Evolutionary conservation across 371 early-diverging fungal species (phyloP).

Genomic region (Apophysomyces elegans): DNA sequence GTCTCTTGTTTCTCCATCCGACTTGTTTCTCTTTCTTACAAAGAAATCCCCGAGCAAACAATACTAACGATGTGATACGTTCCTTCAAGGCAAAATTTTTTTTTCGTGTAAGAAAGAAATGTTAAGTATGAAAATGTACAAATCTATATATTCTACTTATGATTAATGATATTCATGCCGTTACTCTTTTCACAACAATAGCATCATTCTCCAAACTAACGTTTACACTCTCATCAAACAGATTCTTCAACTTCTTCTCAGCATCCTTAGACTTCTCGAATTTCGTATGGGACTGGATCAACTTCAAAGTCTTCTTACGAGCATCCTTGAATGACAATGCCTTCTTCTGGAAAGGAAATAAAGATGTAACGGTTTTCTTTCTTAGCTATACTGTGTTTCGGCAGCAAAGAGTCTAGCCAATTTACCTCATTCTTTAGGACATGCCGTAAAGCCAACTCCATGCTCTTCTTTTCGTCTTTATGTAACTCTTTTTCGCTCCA

Average conservation of each 20-base stretch:
- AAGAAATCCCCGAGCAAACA: background rate
- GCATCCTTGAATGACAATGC: constrained; percentile 34
- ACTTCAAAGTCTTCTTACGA: constrained; percentile 40
- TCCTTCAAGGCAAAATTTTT: no score
- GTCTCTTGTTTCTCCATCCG: background rate
- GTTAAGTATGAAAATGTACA: background rate
- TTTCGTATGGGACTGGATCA: constrained; percentile 38
- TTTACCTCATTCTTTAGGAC: constrained; percentile 31
- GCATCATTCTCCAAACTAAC: constrained; percentile 22
- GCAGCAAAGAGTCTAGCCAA: background rate
- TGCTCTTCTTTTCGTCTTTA: constrained; percentile 26
- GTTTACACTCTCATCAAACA: constrained; percentile 22
- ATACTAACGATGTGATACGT: background rate
- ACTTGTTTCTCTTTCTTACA: constrained; percentile 9
- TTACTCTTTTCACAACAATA: constrained; percentile 11
- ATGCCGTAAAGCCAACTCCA: constrained; percentile 36
- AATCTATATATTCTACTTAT: background rate
- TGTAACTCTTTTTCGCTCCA: constrained; percentile 37
- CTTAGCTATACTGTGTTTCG: background rate
- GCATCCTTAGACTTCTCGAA: constrained; percentile 15
- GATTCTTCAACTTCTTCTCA: constrained; percentile 25
- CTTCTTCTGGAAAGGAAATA: constrained; percentile 17
- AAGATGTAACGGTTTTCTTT: no score
- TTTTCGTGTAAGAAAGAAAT: background rate
- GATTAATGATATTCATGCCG: background rate